A percentile compares a stretch with the other conserved stretches of the same genome.
These are phyloP conservation scores for Santalum album DNA, from an alignment of 164 flowering plant genomes.

Conservation along the genomic window DNA sequence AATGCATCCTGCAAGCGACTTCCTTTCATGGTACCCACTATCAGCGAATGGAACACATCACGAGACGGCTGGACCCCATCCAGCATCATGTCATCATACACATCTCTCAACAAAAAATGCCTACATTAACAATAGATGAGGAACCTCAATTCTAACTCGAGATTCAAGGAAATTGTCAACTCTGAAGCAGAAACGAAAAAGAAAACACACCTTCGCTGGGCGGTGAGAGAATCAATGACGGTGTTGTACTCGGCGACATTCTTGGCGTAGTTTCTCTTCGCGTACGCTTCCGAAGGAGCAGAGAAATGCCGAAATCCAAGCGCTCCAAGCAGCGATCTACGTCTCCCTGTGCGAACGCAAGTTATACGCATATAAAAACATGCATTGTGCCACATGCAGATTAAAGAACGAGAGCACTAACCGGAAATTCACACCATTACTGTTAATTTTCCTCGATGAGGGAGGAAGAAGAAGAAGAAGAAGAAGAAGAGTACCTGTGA, in stretches of 20 bases:
- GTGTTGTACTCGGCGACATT: constrained; percentile 82
- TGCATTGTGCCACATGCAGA: too few species aligned
- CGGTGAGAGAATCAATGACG: constrained; percentile 52
- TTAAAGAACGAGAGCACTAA: background rate
- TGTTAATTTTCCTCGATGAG: background rate
- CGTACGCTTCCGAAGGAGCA: constrained; percentile 42
- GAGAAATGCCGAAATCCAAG: constrained; percentile 28
- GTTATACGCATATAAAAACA: too few species aligned
- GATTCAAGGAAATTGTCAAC: too few species aligned
- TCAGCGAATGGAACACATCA: constrained; percentile 66
- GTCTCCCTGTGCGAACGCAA: constrained; percentile 19
- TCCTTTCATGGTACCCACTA: constrained; percentile 73
- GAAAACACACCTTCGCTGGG: constrained; percentile 47
- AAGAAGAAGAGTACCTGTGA: constrained; percentile 21
- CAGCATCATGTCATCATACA: constrained; percentile 78
- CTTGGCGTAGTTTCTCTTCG: constrained; percentile 65
- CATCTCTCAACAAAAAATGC: constrained; percentile 73
- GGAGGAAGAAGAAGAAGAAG: background rate
- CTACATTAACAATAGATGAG: constrained; percentile 14
- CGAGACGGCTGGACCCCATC: constrained; percentile 79
- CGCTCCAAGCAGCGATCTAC: constrained; percentile 24
- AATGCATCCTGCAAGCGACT: constrained; percentile 75
- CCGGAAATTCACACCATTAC: background rate
- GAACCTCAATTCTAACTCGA: background rate
- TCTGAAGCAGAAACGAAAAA: too few species aligned